Conservation (phyloP, 1,139 yeast species). For the Geotrichum fermentans region DNA sequence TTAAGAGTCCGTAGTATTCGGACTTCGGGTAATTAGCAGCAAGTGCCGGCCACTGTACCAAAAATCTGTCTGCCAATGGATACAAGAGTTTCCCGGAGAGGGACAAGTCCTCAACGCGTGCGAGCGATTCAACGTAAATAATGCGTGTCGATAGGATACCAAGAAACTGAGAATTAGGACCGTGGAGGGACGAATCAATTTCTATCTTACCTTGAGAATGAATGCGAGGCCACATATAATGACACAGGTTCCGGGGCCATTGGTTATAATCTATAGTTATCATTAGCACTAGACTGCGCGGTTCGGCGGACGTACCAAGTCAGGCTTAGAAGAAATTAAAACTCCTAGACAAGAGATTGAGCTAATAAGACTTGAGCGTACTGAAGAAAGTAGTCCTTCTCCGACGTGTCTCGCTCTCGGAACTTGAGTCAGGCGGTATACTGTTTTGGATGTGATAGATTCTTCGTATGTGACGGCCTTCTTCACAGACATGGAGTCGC, state of each 20-base stretch:
- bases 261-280: slow-evolving; percentile 58
- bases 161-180: slow-evolving; percentile 33
- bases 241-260: slow-evolving; percentile 94
- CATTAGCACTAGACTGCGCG: background rate
- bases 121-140: slow-evolving; percentile 81
- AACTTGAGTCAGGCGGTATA: slow-evolving; percentile 37
- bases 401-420: slow-evolving; percentile 78
- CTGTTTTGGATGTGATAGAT: slow-evolving; percentile 8
- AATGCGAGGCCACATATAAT: slow-evolving; percentile 64
- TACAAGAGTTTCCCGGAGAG: slow-evolving; percentile 67
- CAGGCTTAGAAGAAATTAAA: slow-evolving; percentile 32
- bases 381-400: slow-evolving; percentile 52
- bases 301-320: slow-evolving; percentile 24
- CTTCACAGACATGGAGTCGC: slow-evolving; percentile 54
- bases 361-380: slow-evolving; percentile 45
- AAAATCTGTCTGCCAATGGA: slow-evolving; percentile 66
- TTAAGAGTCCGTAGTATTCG: slow-evolving; percentile 73
- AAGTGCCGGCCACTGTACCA: slow-evolving; percentile 88
- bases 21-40: slow-evolving; percentile 52
- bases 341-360: slow-evolving; percentile 31
- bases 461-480: slow-evolving; percentile 47
- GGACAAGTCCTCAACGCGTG: slow-evolving; percentile 73
- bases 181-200: background rate
- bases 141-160: slow-evolving; percentile 56
- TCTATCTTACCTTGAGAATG: slow-evolving; percentile 42